phyloP scores from a whole-genome alignment of 2,329 filamentous ascomycete species.

The Corniculantispora saksenae region DNA sequence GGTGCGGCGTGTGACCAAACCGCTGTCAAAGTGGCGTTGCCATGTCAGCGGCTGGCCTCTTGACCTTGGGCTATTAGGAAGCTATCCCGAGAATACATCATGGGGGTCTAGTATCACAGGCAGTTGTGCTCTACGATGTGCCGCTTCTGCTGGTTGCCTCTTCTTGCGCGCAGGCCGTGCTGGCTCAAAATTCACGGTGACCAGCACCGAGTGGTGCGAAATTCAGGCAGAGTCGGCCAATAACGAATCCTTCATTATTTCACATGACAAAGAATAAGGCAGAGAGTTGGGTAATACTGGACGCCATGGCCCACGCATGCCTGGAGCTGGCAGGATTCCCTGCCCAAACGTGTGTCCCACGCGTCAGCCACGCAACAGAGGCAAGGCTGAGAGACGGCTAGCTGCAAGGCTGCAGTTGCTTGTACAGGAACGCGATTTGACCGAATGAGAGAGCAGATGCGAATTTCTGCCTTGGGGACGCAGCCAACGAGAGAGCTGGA shows the following conservation, averaged over 20 bases:
- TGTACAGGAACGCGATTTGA: not conserved
- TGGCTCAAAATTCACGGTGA: not conserved
- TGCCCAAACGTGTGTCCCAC: constrained; percentile 7
- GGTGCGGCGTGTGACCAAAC: not conserved
- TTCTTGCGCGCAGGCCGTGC: not conserved
- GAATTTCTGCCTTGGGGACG: not conserved
- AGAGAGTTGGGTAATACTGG: not conserved
- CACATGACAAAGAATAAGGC: not conserved
- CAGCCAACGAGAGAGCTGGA: not conserved
- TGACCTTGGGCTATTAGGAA: not conserved
- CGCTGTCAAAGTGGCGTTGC: constrained; percentile 1
- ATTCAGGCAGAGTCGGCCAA: not conserved
- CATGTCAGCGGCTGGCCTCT: not conserved
- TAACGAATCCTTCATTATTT: not conserved
- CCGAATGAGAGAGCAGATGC: not conserved
- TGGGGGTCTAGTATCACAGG: not conserved
- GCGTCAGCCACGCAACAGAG: not conserved
- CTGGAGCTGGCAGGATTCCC: constrained; percentile 9
- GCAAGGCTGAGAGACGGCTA: constrained; percentile 5
- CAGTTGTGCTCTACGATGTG: not conserved
- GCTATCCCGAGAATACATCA: not conserved
- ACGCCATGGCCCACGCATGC: not conserved
- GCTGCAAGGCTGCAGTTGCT: not conserved
- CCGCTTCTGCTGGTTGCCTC: not conserved
- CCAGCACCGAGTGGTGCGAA: not conserved